Evolutionary conservation across 176 grass and related monocot genomes (phyloP), one percentile per base, ranked within the genome.

Genomic region (Oryza glaberrima): DNA sequence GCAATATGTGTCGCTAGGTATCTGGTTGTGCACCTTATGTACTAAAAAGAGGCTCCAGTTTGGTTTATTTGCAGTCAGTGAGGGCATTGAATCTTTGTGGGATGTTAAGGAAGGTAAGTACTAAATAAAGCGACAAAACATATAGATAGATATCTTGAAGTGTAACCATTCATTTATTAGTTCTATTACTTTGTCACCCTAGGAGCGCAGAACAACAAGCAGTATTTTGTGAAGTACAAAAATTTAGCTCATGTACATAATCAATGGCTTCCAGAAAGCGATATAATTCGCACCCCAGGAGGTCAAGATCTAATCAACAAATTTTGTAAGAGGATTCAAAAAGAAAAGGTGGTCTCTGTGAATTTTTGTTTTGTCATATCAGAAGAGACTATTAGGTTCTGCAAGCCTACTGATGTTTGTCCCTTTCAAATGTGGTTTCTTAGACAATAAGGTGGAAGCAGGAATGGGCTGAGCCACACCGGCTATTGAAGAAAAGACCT

Each of bases 211-310:
- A 89, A 72, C 51, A 65, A 51, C 81, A 97, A 92, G 70, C 73
- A 83, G 67, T 97, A 97, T 94, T 81, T 94, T 75, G 92, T 92
- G 11, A 97, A 97, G 73, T 97, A 97, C 78, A 92, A 91, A 81
- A 90, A 88, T 70, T 87, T 97, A 78, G 88, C 95, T 22, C 95
- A 97, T 84, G 88, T 91, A 69, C 87, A 94, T 92, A 97, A 97
- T 86, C 73, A 5, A 23, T 97, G 95, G 95, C 52, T 94, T 88
- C 80, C 86, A 72, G 90, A 97, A 80, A 88, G 77, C 12, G 63
- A 92, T 84, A 69, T 94, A 88, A 58, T 90, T 88, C 26, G 91
- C 82, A 85, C 86, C 65, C 81, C 41, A 11, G 82, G 83, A 70
- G 82, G 77, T 47, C 70, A 79, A 66, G 74, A 87, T 83, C 81